phyloP scores from a whole-genome alignment of 163 green algal genomes.

The Scenedesmus sp. region DNA sequence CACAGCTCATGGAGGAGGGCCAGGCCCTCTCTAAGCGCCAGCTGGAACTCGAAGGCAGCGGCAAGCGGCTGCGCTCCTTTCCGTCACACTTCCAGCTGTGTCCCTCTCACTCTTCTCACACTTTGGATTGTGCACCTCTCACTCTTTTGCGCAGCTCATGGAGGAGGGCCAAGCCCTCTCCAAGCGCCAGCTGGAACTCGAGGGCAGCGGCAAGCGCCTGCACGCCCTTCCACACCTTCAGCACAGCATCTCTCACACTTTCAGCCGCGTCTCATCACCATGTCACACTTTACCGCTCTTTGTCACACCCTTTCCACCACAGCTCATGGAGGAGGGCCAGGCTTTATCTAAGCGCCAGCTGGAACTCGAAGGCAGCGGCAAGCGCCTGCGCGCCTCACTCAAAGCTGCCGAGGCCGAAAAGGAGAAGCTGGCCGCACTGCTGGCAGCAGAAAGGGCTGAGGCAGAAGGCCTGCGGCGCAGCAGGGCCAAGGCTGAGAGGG shows the following conservation, averaged over 20 bases:
- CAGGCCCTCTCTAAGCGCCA: conserved; percentile 80
- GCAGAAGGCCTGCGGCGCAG: conserved; percentile 53
- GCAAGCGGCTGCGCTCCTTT: conserved; percentile 84
- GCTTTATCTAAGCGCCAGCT: conserved; percentile 92
- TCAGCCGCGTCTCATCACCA: neutral
- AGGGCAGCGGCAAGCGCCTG: conserved; percentile 90
- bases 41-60: conserved; percentile 75
- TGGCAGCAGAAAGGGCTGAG: conserved; percentile 70
- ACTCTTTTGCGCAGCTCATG: conserved; percentile 79
- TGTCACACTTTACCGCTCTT: neutral
- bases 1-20: conserved; percentile 93
- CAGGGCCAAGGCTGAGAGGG: conserved; percentile 69
- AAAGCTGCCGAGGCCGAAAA: conserved; percentile 1
- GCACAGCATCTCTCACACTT: neutral
- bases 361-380: conserved; percentile 87
- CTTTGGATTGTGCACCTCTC: neutral
- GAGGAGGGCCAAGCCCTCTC: conserved; percentile 92
- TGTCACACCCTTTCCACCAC: neutral
- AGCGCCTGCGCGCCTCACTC: conserved; percentile 77
- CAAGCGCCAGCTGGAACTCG: conserved; percentile 91
- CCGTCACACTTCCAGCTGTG: neutral
- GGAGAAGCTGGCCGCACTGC: conserved; percentile 61
- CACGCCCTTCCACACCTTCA: conserved; percentile 5
- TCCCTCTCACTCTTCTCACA: neutral
- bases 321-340: conserved; percentile 96